Evolutionary conservation across 179 eudicot genomes (phyloP).

Genomic region (Silene vulgaris): DNA sequence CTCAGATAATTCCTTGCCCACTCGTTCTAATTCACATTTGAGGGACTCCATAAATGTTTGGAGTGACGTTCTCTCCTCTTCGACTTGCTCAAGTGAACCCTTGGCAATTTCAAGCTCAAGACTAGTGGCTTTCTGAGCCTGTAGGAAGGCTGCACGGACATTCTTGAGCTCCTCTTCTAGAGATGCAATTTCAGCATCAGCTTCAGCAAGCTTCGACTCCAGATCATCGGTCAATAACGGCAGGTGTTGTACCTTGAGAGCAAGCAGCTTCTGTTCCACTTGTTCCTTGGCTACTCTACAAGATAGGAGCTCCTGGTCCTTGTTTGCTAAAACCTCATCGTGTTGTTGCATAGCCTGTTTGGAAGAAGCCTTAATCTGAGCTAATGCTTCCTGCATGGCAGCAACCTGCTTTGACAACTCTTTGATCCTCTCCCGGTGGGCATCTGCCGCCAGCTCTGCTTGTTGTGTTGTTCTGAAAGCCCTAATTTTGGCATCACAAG

Average conservation of each 20-base stretch:
- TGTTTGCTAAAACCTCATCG: slow-evolving; percentile 32
- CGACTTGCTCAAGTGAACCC: slow-evolving; percentile 36
- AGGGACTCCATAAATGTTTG: slow-evolving; percentile 41
- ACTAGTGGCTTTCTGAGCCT: slow-evolving; percentile 33
- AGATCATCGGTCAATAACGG: slow-evolving; percentile 31
- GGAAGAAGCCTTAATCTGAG: slow-evolving; percentile 43
- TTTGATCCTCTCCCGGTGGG: slow-evolving; percentile 36
- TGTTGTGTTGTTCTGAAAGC: slow-evolving; percentile 52
- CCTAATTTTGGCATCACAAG: slow-evolving; percentile 42
- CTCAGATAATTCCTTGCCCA: slow-evolving; percentile 42
- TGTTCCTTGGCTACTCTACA: slow-evolving; percentile 40
- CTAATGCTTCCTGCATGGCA: slow-evolving; percentile 38
- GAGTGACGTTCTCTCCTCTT: slow-evolving; percentile 52
- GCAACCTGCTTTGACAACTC: slow-evolving; percentile 52
- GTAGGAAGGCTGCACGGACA: slow-evolving; percentile 39
- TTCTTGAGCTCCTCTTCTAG: slow-evolving; percentile 48
- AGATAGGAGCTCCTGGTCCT: slow-evolving; percentile 30
- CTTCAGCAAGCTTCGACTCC: slow-evolving; percentile 46
- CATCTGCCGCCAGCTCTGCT: slow-evolving; percentile 44
- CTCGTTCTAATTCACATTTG: slow-evolving; percentile 45
- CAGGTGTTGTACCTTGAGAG: slow-evolving; percentile 36
- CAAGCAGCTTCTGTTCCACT: slow-evolving; percentile 31
- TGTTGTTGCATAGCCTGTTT: slow-evolving; percentile 40
- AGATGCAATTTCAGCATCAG: slow-evolving; percentile 38
- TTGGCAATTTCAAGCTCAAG: slow-evolving; percentile 57